Conservation (phyloP, 1,284 basidiomycete species). For the Rhodotorula sp. region DNA sequence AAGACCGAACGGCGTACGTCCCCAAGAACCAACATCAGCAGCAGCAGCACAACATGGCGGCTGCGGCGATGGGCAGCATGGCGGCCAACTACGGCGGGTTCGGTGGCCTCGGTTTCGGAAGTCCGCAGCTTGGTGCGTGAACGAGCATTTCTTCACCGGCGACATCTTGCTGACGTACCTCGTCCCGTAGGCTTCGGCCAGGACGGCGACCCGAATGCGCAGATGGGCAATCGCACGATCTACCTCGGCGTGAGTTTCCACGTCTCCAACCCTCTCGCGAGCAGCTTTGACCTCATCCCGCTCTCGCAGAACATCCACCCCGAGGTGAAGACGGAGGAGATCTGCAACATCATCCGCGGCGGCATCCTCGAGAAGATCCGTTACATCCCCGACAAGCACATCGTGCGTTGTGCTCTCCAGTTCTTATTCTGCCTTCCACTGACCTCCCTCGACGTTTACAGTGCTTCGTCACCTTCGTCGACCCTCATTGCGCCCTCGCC, state of each 20-base stretch:
- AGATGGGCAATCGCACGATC: conserved; percentile 73
- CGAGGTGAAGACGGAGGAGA: conserved; percentile 84
- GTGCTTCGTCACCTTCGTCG: conserved; percentile 46
- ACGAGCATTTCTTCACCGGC: not conserved
- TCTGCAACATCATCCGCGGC: conserved; percentile 89
- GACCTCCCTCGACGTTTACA: not conserved
- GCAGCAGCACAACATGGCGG: conserved; percentile 48
- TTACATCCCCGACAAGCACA: conserved; percentile 91
- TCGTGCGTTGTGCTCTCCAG: conserved; percentile 64
- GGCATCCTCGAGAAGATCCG: conserved; percentile 80
- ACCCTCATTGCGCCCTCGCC: conserved; percentile 76
- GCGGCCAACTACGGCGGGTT: conserved; percentile 40
- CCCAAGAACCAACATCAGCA: conserved; percentile 75
- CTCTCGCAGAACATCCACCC: conserved; percentile 70
- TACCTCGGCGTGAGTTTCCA: conserved; percentile 57
- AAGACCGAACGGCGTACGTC: conserved; percentile 69
- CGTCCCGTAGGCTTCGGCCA: conserved; percentile 39
- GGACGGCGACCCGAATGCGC: conserved; percentile 39
- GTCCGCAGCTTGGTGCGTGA: conserved; percentile 13
- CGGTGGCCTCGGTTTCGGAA: conserved; percentile 53
- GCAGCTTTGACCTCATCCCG: not conserved
- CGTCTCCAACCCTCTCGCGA: not conserved
- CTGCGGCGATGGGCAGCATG: conserved; percentile 47
- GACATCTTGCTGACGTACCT: conserved; percentile 50
- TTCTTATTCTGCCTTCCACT: not conserved